Evolutionary conservation across 2,329 filamentous ascomycete species (phyloP).

Genomic region (Sclerotinia subarctica): DNA sequence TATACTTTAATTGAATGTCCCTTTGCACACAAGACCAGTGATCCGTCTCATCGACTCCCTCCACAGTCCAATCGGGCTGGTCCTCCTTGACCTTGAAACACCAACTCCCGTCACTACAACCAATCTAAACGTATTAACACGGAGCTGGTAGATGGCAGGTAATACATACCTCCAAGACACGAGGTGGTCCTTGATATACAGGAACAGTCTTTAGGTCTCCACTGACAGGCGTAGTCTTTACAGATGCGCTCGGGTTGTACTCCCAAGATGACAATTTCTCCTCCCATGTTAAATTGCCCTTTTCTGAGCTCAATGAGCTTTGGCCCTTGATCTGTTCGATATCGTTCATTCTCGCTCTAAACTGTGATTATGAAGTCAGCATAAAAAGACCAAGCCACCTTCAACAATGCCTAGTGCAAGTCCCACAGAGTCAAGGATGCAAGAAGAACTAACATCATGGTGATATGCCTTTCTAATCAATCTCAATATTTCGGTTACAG

Average conservation of each 20-base stretch:
- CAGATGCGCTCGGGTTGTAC: constrained; percentile 24
- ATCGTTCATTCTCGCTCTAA: constrained; percentile 28
- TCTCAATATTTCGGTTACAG: constrained; percentile 29
- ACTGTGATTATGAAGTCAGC: constrained; percentile 24
- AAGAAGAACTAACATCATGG: constrained; percentile 30
- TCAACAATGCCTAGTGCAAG: not conserved
- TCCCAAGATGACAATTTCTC: constrained; percentile 31
- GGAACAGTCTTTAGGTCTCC: constrained; percentile 16
- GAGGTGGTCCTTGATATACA: constrained; percentile 27
- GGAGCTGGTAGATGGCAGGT: not conserved
- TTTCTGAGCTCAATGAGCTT: constrained; percentile 4
- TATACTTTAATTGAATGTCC: constrained; percentile 26
- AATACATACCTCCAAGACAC: constrained; percentile 30
- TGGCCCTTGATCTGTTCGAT: constrained; percentile 19
- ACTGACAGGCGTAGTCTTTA: not conserved
- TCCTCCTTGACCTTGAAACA: constrained; percentile 34
- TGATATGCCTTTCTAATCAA: constrained; percentile 34
- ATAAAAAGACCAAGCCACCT: not conserved
- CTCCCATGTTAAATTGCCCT: not conserved
- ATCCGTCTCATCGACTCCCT: constrained; percentile 36
- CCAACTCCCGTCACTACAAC: constrained; percentile 36
- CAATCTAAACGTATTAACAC: constrained; percentile 23
- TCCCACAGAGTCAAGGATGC: too few species aligned
- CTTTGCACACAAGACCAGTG: constrained; percentile 32
- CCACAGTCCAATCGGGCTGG: constrained; percentile 35